Percentiles rank a stretch among this genome's conserved stretches.
Conservation (phyloP, 2,329 filamentous ascomycete species). For the Hymenoscyphus albidus region DNA sequence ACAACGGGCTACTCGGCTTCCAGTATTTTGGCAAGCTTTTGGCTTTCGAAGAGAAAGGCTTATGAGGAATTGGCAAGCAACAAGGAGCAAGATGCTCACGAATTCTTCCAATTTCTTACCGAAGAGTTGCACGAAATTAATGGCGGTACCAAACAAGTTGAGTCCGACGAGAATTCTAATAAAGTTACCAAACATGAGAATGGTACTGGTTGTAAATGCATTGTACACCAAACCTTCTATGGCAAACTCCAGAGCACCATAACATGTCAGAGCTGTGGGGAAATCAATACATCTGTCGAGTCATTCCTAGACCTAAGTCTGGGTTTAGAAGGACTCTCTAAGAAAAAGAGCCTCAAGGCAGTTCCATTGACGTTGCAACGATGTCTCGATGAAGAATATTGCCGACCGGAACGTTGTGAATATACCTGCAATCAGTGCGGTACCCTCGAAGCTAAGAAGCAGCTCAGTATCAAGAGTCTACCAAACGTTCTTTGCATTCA, state of each 20-base stretch:
- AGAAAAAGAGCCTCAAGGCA: constrained; percentile 53
- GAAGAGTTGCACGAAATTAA: constrained; percentile 87
- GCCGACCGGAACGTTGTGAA: constrained; percentile 80
- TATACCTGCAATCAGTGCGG: constrained; percentile 82
- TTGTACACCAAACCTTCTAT: constrained; percentile 92
- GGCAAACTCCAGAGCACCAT: constrained; percentile 88
- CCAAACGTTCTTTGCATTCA: constrained; percentile 90
- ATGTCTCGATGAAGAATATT: constrained; percentile 83
- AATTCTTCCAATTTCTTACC: constrained; percentile 93
- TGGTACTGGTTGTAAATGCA: constrained; percentile 65
- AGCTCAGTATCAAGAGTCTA: constrained; percentile 77
- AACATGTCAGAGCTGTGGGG: constrained; percentile 83
- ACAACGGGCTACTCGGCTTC: constrained; percentile 88
- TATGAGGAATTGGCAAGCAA: constrained; percentile 80
- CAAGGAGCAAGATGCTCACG: constrained; percentile 93
- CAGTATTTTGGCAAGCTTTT: constrained; percentile 83
- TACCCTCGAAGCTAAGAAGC: constrained; percentile 75
- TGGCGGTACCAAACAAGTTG: constrained; percentile 45
- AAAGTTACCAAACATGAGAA: constrained; percentile 26
- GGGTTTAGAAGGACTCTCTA: constrained; percentile 72
- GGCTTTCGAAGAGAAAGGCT: constrained; percentile 74
- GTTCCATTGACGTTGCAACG: constrained; percentile 58
- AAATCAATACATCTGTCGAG: constrained; percentile 77
- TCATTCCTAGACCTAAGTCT: constrained; percentile 89
- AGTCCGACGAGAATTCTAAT: constrained; percentile 24